phyloP scores from a whole-genome alignment of 2,329 filamentous ascomycete species.

The Leptosphaerulina australis region DNA sequence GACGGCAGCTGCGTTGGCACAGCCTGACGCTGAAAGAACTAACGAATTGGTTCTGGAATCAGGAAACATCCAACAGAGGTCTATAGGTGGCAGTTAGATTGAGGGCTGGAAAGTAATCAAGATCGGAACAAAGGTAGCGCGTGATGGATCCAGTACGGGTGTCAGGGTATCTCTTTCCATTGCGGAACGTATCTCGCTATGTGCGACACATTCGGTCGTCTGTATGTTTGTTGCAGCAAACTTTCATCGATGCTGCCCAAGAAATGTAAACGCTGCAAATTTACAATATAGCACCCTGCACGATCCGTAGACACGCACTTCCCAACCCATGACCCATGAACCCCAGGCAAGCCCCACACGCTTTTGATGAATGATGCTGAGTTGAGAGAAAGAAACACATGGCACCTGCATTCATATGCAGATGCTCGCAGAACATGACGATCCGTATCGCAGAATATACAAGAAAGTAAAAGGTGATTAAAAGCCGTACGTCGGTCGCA shows the following conservation, averaged over 20 bases:
- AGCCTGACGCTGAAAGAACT: too few species aligned
- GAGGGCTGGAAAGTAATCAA: neutral
- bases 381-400: constrained; percentile 20
- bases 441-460: constrained; percentile 41
- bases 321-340: constrained; percentile 20
- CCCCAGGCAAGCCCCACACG: constrained; percentile 18
- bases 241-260: constrained; percentile 11
- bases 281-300: constrained; percentile 15
- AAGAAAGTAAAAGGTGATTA: constrained; percentile 43
- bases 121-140: neutral
- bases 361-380: constrained; percentile 27
- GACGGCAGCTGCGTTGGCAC: too few species aligned
- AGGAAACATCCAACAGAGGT: too few species aligned
- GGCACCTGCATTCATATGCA: constrained; percentile 23
- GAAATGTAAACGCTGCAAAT: constrained; percentile 19
- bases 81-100: too few species aligned
- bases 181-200: constrained; percentile 17
- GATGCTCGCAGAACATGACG: constrained; percentile 21
- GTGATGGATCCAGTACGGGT: neutral
- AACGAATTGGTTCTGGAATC: too few species aligned
- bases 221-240: constrained; percentile 16
- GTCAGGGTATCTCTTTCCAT: constrained; percentile 15
- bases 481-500: constrained; percentile 30
- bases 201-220: constrained; percentile 10
- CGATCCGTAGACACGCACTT: constrained; percentile 17